A percentile compares a stretch with the other conserved stretches of the same genome.
phyloP scores from a whole-genome alignment of 441 rosid species.

The Melastoma candidum region DNA sequence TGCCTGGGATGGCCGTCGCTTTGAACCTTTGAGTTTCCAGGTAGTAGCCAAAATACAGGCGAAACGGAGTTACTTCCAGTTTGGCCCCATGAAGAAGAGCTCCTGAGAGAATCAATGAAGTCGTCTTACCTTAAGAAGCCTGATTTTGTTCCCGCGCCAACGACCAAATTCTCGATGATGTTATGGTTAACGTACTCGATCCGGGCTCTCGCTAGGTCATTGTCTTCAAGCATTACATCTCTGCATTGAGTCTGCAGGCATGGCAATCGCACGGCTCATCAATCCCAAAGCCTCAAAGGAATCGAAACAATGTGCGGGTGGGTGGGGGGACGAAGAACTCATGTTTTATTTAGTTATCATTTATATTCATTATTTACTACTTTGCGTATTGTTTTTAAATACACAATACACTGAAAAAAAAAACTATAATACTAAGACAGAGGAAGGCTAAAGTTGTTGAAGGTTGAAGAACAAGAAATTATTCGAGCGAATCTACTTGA shows the following conservation, averaged over 20 bases:
- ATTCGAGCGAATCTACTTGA: no score
- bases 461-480: no score
- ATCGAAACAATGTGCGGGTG: neutral
- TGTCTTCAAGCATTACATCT: neutral
- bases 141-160: neutral
- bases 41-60: neutral
- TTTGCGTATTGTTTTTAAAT: no score
- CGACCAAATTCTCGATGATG: constrained; percentile 1
- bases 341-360: neutral
- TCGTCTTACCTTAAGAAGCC: neutral
- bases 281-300: neutral
- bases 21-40: constrained; percentile 10
- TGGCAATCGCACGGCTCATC: neutral
- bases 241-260: neutral
- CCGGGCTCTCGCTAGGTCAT: neutral
- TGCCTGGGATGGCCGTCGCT: constrained; percentile 9
- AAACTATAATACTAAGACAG: no score
- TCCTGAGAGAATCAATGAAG: neutral
- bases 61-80: neutral
- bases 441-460: no score
- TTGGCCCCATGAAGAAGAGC: neutral
- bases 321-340: neutral
- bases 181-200: constrained; percentile 1
- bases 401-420: no score
- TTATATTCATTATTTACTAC: no score